Percentiles rank a stretch among this genome's conserved stretches.
These are phyloP conservation scores for Psophocarpus tetragonolobus DNA, from an alignment of 306 rosid species.

Conservation along the genomic window DNA sequence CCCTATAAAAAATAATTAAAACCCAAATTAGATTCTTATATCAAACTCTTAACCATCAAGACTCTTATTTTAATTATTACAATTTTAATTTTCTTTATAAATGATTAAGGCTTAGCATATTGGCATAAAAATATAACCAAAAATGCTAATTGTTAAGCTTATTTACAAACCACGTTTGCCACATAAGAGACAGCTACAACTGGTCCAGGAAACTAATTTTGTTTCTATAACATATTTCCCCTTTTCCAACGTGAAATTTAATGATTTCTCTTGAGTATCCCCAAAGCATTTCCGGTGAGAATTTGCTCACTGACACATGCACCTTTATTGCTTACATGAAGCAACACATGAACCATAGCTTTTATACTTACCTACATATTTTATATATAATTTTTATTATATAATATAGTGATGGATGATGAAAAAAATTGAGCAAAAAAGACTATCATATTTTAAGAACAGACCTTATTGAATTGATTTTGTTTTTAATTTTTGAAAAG, in stretches of 20 bases:
- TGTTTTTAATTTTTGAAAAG: too few relatives aligned
- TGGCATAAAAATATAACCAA: neutral
- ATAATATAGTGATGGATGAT: slow-evolving; percentile 1
- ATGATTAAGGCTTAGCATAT: too few relatives aligned
- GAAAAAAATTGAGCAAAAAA: neutral
- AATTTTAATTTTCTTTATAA: too few relatives aligned
- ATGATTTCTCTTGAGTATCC: slow-evolving; percentile 60
- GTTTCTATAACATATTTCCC: slow-evolving; percentile 8
- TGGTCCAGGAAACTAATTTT: slow-evolving; percentile 37
- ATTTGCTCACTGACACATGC: slow-evolving; percentile 55
- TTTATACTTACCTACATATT: slow-evolving; percentile 33
- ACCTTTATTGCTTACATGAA: slow-evolving; percentile 57
- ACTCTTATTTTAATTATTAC: too few relatives aligned
- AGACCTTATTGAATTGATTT: too few relatives aligned
- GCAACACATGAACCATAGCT: slow-evolving; percentile 64
- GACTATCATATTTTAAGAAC: too few relatives aligned
- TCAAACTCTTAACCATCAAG: too few relatives aligned
- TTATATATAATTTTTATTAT: too few relatives aligned
- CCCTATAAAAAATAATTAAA: too few relatives aligned
- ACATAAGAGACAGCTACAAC: slow-evolving; percentile 27
- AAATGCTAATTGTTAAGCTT: slow-evolving; percentile 17
- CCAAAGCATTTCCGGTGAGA: slow-evolving; percentile 75
- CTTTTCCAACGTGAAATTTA: slow-evolving; percentile 37
- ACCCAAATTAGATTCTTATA: too few relatives aligned
- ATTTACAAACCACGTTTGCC: slow-evolving; percentile 36